Conservation (phyloP, 2,329 filamentous ascomycete species). For the Fusarium sp. region DNA sequence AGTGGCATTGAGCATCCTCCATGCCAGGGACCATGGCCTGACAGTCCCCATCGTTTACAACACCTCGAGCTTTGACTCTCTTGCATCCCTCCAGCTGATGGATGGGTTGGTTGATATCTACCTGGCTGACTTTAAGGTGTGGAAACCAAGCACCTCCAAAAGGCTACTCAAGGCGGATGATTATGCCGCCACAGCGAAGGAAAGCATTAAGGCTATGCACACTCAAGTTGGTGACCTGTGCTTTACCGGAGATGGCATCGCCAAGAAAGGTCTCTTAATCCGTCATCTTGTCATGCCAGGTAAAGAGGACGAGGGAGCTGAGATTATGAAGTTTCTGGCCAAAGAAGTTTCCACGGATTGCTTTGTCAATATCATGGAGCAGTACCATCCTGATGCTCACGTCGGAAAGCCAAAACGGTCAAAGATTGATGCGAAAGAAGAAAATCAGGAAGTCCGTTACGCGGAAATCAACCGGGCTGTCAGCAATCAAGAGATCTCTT, state of each 20-base stretch:
- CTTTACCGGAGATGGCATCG: conserved; percentile 84
- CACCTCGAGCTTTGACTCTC: conserved; percentile 83
- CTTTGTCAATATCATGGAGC: conserved; percentile 90
- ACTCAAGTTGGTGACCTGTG: conserved; percentile 84
- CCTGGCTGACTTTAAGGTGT: conserved; percentile 89
- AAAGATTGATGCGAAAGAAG: conserved; percentile 51
- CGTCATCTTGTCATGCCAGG: conserved; percentile 89
- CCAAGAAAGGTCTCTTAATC: conserved; percentile 80
- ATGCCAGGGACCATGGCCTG: conserved; percentile 77
- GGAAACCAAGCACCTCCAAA: conserved; percentile 73
- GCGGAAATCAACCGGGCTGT: conserved; percentile 79
- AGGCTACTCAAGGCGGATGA: conserved; percentile 82
- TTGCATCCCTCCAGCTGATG: conserved; percentile 77
- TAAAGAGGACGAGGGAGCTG: conserved; percentile 76
- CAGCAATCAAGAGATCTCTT: conserved; percentile 70
- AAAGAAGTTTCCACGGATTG: conserved; percentile 78
- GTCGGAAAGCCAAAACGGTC: conserved; percentile 74
- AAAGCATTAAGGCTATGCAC: conserved; percentile 85
- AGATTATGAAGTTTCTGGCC: conserved; percentile 83
- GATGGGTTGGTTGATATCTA: conserved; percentile 88
- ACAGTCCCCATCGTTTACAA: conserved; percentile 85
- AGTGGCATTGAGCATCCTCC: conserved; percentile 80
- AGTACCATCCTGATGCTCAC: conserved; percentile 84
- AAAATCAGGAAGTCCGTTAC: conserved; percentile 71
- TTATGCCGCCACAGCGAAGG: conserved; percentile 77